Evolutionary conservation across 164 flowering plant species (phyloP), one percentile per base, ranked within the genome.

Genomic region (Vitis cinerea): DNA sequence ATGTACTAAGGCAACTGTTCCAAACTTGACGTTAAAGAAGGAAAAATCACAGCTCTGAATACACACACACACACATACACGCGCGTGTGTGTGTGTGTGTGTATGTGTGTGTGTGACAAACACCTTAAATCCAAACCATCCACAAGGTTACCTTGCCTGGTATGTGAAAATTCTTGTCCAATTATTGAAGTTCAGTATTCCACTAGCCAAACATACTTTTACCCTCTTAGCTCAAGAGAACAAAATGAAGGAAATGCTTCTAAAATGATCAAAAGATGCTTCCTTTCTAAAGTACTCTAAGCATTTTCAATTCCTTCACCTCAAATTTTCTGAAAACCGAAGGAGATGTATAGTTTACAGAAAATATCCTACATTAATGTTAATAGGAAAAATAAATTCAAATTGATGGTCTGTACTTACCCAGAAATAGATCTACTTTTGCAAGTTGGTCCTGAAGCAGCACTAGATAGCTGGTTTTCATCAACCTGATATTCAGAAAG

Each of bases 401-500:
- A 61, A 56, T 19, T 4, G 27, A 50, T 16, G 44, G 44, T 4
- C 4, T 7, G 50, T 11, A 14, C 83, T 77, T 79, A 89, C 93
- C 87, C 65, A 47, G 66, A 1, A 58, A 54, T 6, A 31, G 71
- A 63, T 68, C 65, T 51, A 49, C 72, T 63, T 48, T 67, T 69
- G 67, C 80, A 80, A 44, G 74, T 73, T 70, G 83, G 54, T 54
- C 63, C 75, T 30, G 8, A 12, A 58, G 70, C 71, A 73, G 54
- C 58, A 68, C 49, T 59, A 17, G 76, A 61, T 59, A 74, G 69
- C 74, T 73, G 68, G 23, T 52, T 71, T 58, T 86, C 77, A 77
- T 74, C 79, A n/a, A 75, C 80, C 65, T 79, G 84, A 81, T 65
- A 53, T 67, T 81, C 83, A 74, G 85, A 82, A 67, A 79, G 72